These are phyloP conservation scores for Tillandsia fasciculata DNA, from an alignment of 176 grass and related monocot genomes.

Conservation along the genomic window DNA sequence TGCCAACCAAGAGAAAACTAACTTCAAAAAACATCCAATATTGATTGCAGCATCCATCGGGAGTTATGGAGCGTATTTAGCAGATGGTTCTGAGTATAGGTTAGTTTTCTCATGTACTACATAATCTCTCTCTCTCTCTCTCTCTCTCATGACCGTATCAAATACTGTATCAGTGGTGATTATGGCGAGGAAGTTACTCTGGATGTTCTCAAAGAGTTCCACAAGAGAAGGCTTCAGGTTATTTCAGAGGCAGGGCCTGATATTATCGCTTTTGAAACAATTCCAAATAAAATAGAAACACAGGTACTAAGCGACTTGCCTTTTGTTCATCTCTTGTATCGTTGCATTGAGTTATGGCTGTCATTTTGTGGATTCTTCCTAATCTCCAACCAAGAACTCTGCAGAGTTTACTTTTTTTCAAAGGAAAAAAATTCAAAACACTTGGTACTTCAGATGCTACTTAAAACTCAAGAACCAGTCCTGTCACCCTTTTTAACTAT, in stretches of 20 bases:
- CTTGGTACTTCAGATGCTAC: neutral
- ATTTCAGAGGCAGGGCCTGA: slow-evolving; percentile 40
- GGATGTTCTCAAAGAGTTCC: slow-evolving; percentile 46
- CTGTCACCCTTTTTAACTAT: too few species aligned
- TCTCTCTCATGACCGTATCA: slow-evolving; percentile 6
- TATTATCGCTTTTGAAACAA: slow-evolving; percentile 50
- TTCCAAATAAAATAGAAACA: slow-evolving; percentile 48
- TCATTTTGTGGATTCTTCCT: neutral
- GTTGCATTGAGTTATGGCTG: neutral
- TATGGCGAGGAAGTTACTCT: slow-evolving; percentile 33
- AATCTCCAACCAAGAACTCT: neutral
- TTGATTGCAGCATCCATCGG: slow-evolving; percentile 42
- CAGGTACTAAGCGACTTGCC: slow-evolving; percentile 16
- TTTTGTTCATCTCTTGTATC: neutral
- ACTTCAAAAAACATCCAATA: slow-evolving; percentile 17
- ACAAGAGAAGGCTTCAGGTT: slow-evolving; percentile 48
- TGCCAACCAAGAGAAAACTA: neutral
- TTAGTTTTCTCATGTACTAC: neutral
- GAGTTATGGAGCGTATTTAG: slow-evolving; percentile 49
- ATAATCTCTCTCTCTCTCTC: neutral
- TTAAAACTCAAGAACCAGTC: too few species aligned
- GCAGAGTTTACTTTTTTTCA: neutral
- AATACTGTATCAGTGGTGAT: slow-evolving; percentile 28
- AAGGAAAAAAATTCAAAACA: too few species aligned
- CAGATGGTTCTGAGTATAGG: slow-evolving; percentile 52